Evolutionary conservation across 2,329 filamentous ascomycete species (phyloP), one percentile per base, ranked within the genome.

Genomic region (Tolypocladium inflatum): DNA sequence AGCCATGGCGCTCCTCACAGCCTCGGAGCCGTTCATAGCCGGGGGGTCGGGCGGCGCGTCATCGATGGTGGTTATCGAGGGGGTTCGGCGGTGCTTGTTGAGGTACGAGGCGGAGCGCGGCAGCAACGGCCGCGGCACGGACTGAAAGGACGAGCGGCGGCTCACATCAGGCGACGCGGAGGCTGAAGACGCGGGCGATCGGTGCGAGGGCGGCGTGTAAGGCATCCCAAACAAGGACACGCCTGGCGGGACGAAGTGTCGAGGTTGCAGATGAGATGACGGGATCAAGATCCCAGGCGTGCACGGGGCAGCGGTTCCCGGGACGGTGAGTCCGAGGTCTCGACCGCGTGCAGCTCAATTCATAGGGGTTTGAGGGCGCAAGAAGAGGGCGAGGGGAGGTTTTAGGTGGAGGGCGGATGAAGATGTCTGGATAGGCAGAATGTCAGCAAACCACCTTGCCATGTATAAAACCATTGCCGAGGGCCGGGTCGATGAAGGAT

Each of bases 171-270:
- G 84, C 55, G 84, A 86, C 26, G 77, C 68, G 55, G 80, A 75
- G 60, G 78, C 76, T 66, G 84, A 85, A 61, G 81, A 78, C 65
- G 83, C 78, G 68, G 84, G 83, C 61, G 84, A 86, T 69, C 80
- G 77, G 69, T 83, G 82, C 66, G 86, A 84, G 62, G 90, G 90
- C 61, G 90, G 89, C 74, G 90, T 94, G 79, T 94, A 94, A 84
- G 90, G 90, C 90, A 94, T 94, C 78, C 81, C 78, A 72, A 72
- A 60, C 26, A 39, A 30, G 61, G 58, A 57, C 64, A 64, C 67
- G 63, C 60, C 58, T 58, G 42, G 58, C 39, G 57, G 51, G 55
- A 57, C 59, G 58, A 23, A 0, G n/a, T 23, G 33, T 37, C 26
- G 54, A 56, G 51, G 52, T 11, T 51, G 35, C 21, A 30, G 37